These are phyloP conservation scores for Boletus edulis DNA, from an alignment of 768 basidiomycete species.

Conservation along the genomic window DNA sequence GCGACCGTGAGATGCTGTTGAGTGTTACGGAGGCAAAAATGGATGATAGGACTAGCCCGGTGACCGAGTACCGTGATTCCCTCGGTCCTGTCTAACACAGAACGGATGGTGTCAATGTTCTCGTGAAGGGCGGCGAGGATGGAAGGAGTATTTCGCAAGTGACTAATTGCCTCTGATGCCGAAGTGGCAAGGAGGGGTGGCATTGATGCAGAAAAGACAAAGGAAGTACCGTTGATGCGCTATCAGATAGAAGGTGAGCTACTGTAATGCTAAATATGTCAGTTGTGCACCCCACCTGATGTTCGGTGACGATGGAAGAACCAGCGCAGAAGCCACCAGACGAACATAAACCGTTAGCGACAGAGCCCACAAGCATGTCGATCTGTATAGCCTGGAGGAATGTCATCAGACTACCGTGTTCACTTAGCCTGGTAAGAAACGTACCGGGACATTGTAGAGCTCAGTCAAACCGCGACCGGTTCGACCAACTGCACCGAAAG, in stretches of 20 bases:
- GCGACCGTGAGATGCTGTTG: constrained; percentile 20
- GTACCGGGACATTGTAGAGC: constrained; percentile 87
- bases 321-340: constrained; percentile 97
- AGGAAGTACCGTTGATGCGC: constrained; percentile 94
- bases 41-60: constrained; percentile 83
- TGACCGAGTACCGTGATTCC: constrained; percentile 84
- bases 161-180: constrained; percentile 81
- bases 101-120: constrained; percentile 76
- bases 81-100: constrained; percentile 77
- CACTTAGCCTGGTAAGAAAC: constrained; percentile 23
- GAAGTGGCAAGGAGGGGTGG: constrained; percentile 87
- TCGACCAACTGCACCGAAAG: constrained; percentile 89
- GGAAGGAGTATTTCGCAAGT: constrained; percentile 71
- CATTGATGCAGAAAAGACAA: constrained; percentile 95
- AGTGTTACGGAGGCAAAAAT: constrained; percentile 60
- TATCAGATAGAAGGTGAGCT: constrained; percentile 29
- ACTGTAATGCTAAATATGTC: not conserved
- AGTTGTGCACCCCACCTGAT: constrained; percentile 57
- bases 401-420: not conserved
- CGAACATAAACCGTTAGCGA: constrained; percentile 79
- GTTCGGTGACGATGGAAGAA: constrained; percentile 74
- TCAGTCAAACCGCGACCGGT: constrained; percentile 96
- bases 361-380: constrained; percentile 93
- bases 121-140: constrained; percentile 76
- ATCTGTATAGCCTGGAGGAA: constrained; percentile 74